A percentile compares a stretch with the other conserved stretches of the same genome.
Conservation (phyloP, 2,329 filamentous ascomycete genomes). For the Phaeosphaeria sp. region DNA sequence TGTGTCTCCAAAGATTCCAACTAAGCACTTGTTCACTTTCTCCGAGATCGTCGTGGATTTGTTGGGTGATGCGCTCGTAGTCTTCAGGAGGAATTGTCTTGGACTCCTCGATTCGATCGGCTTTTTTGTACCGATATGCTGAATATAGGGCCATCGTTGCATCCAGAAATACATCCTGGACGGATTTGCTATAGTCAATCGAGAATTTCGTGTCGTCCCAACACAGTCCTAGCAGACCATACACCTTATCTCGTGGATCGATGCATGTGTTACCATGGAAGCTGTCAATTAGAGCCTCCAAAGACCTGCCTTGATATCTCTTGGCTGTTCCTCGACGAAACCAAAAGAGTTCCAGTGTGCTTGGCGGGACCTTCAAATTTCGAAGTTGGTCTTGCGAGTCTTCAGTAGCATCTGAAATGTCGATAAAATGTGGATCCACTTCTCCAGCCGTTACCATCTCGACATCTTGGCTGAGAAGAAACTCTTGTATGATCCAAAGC, state of each 20-base stretch:
- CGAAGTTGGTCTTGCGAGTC: neutral
- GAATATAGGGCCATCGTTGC: neutral
- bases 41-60: neutral
- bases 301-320: neutral
- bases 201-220: neutral
- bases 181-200: neutral
- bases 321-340: neutral
- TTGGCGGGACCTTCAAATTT: neutral
- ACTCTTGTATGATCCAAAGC: neutral
- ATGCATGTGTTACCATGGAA: neutral
- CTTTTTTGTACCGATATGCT: neutral
- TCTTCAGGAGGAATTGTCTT: neutral
- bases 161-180: neutral
- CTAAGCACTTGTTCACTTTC: neutral
- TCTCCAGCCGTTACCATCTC: neutral
- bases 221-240: neutral
- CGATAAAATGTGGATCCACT: neutral
- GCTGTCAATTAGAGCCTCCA: neutral
- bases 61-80: neutral
- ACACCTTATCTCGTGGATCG: neutral
- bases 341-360: neutral
- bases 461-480: neutral
- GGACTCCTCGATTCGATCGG: neutral
- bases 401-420: neutral
- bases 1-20: neutral